Evolutionary conservation across 306 rosid genomes (phyloP).

Genomic region (Mucuna pruriens): DNA sequence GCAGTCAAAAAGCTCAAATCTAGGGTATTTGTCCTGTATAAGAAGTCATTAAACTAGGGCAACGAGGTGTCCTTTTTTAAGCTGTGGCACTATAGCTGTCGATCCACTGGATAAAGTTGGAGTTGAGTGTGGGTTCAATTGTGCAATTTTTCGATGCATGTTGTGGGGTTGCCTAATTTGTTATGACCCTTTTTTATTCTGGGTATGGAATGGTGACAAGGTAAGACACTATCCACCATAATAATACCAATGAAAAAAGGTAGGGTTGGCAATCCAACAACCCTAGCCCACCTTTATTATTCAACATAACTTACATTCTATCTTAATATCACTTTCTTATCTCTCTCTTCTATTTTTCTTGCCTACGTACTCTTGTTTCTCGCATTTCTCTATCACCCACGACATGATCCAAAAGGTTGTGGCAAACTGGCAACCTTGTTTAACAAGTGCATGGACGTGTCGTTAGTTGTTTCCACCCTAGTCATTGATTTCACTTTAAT

Average conservation of each 20-base stretch:
- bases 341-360: too few relatives aligned
- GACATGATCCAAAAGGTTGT: constrained; percentile 23
- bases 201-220: constrained; percentile 64
- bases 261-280: constrained; percentile 46
- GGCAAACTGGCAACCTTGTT: constrained; percentile 26
- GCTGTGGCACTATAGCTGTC: constrained; percentile 31
- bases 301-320: constrained; percentile 1
- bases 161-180: constrained; percentile 48
- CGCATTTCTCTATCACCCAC: constrained; percentile 29
- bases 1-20: not conserved
- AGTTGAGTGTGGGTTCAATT: constrained; percentile 1
- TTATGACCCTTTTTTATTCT: constrained; percentile 33
- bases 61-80: not conserved
- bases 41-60: not conserved
- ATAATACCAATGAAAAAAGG: constrained; percentile 18
- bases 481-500: not conserved
- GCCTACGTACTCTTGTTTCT: not conserved
- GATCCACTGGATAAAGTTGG: constrained; percentile 22
- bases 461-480: not conserved
- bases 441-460: constrained; percentile 27
- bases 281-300: constrained; percentile 32
- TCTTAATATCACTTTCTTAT: constrained; percentile 22
- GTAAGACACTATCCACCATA: constrained; percentile 52
- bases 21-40: not conserved
- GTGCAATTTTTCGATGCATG: constrained; percentile 35